Evolutionary conservation across 176 grass and related monocot genomes (phyloP).

Genomic region (Sorghum bicolor): DNA sequence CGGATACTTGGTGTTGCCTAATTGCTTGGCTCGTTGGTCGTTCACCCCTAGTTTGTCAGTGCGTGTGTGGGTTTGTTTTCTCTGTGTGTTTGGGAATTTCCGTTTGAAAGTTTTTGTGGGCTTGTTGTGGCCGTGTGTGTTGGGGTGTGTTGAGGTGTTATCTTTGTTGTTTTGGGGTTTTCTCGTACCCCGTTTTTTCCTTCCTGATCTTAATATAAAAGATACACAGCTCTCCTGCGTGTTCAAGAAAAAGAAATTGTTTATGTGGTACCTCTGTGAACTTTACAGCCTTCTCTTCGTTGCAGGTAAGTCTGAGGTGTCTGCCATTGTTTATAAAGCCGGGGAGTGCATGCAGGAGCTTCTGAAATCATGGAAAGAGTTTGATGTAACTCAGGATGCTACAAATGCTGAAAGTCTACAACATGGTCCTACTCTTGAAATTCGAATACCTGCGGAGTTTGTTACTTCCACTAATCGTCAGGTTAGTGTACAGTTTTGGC

Average conservation of each 20-base stretch:
- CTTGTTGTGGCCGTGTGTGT: too few relatives aligned
- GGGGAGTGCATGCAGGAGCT: slow-evolving; percentile 97
- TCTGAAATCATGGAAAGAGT: slow-evolving; percentile 82
- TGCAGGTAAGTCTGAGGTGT: slow-evolving; percentile 66
- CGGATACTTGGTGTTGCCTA: background rate
- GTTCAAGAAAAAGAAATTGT: background rate
- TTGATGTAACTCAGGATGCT: slow-evolving; percentile 58
- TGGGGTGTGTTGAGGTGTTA: too few relatives aligned
- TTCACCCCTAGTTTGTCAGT: background rate
- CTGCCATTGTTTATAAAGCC: slow-evolving; percentile 83
- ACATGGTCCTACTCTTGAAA: slow-evolving; percentile 68
- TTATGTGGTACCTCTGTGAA: background rate
- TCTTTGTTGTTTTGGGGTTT: too few relatives aligned
- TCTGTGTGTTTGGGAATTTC: background rate
- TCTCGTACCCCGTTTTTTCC: too few relatives aligned
- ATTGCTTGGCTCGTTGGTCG: background rate
- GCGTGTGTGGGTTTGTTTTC: background rate
- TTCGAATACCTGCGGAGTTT: slow-evolving; percentile 80
- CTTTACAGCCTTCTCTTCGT: background rate
- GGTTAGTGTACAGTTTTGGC: slow-evolving; percentile 36
- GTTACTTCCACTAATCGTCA: slow-evolving; percentile 86
- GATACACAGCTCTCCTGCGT: too few relatives aligned
- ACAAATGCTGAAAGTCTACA: slow-evolving; percentile 53
- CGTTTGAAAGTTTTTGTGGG: background rate
- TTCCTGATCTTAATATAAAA: too few relatives aligned